Evolutionary conservation across 2,329 filamentous ascomycete genomes (phyloP).

Genomic region (Colletotrichum musicola): DNA sequence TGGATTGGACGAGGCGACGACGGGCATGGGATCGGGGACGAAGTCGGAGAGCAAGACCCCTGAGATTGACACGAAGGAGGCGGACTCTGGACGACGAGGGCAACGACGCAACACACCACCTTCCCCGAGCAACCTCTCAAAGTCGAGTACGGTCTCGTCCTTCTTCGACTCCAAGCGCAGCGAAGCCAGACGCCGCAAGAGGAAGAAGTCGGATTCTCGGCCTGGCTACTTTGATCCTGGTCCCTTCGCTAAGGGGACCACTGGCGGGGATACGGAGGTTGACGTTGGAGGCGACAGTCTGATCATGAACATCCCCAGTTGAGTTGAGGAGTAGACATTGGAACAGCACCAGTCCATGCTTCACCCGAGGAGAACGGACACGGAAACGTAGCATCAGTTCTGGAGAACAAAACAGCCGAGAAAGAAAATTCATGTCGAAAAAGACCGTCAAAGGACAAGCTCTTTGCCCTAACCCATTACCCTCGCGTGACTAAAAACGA

Average conservation of each 20-base stretch:
- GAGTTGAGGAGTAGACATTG: conserved; percentile 8
- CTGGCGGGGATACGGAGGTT: background rate
- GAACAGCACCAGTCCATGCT: too few species aligned
- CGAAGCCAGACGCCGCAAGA: conserved; percentile 7
- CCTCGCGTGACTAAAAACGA: conserved; percentile 3
- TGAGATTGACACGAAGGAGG: background rate
- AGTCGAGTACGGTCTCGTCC: conserved; percentile 6
- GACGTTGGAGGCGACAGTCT: conserved; percentile 3
- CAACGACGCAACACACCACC: background rate
- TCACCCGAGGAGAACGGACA: too few species aligned
- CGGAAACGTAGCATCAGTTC: too few species aligned
- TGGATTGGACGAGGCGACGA: background rate
- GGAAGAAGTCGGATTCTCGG: conserved; percentile 19
- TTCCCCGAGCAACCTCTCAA: background rate
- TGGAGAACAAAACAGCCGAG: too few species aligned
- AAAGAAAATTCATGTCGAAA: background rate
- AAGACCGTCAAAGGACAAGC: background rate
- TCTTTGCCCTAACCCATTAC: background rate
- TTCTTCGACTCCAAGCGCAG: conserved; percentile 10
- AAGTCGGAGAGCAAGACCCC: background rate
- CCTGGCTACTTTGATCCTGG: conserved; percentile 36
- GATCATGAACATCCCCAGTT: conserved; percentile 38
- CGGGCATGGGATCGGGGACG: too few species aligned
- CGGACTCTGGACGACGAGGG: background rate
- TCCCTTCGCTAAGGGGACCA: background rate